Base-by-base conservation (phyloP, 441 rosid genomes). In the Gossypium laxum region DNA sequence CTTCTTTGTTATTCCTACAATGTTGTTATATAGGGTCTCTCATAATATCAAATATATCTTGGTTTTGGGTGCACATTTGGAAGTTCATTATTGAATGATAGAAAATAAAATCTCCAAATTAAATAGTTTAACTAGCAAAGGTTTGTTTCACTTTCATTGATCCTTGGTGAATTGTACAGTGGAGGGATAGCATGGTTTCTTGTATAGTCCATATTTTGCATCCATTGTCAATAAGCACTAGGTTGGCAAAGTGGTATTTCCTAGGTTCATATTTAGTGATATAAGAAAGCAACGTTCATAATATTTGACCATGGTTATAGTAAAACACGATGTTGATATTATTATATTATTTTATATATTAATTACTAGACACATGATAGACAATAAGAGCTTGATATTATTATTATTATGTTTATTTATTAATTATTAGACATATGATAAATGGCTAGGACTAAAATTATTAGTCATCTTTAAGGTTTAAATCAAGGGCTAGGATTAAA, bases 1-100 rank as follows among this genome's bases (percentile, higher is more conserved):
- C 30, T 57, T 70, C n/a, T 50, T 65, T 55, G 51, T 41, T 68
- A 52, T 17, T 51, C 61, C 72, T 68, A 4, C 1, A 15, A 19
- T 48, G 60, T 67, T 28, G 43, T 26, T 30, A 18, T 8, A 12
- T 32, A 11, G 24, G 47, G n/a, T 32, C 45, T 69, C 18, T 21
- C 12, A 12, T 11, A 34, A 12, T 11, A 34, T 69, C 26, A 55
- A 41, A 56, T 38, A 51, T 68, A 32, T 32, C 11, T 52, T 68
- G 60, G 34, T 30, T 50, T 30, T 68, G 59, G 24, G n/a, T 51
- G 6, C 32, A 8, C 32, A 10, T 48, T 30, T 17, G 14, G 47
- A 28, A 14, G 58, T 54, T 32, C 51, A 21, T 34, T 32, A 1
- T 32, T 34, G 24, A 17, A 15, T 52, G 48, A 1, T 69, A 38